Conservation (phyloP, 768 basidiomycete genomes). For the Daedaleopsis sinensis region DNA sequence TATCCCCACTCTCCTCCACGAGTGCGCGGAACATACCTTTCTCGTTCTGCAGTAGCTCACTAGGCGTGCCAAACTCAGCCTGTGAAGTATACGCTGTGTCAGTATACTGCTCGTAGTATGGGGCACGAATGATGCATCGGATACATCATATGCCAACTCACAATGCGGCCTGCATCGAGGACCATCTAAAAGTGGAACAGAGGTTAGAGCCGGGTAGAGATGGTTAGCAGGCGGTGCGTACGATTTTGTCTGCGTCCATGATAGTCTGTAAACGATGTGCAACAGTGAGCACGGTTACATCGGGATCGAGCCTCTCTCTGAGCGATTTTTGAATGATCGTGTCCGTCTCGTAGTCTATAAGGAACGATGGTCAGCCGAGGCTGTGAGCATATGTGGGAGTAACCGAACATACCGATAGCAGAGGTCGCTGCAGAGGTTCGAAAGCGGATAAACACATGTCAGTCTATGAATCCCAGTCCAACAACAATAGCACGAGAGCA, state of each 20-base stretch:
- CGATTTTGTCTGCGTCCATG: slow-evolving; percentile 62
- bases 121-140: not conserved
- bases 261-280: slow-evolving; percentile 44
- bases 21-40: slow-evolving; percentile 52
- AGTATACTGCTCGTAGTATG: no score
- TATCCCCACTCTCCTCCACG: slow-evolving; percentile 61
- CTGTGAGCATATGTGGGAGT: not conserved
- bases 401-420: slow-evolving; percentile 39
- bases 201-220: not conserved
- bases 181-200: slow-evolving; percentile 38
- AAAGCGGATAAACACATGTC: no score
- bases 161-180: slow-evolving; percentile 43
- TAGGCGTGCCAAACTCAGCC: slow-evolving; percentile 57
- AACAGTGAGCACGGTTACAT: slow-evolving; percentile 48
- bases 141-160: slow-evolving; percentile 25
- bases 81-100: not conserved
- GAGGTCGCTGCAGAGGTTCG: slow-evolving; percentile 37
- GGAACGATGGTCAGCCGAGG: not conserved
- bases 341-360: slow-evolving; percentile 47
- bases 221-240: slow-evolving; percentile 24
- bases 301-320: slow-evolving; percentile 38
- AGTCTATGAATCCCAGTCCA: no score
- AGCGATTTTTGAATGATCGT: slow-evolving; percentile 46
- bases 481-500: no score
- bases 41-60: slow-evolving; percentile 51